Conservation (phyloP, 805 yeast genomes). For the Starmerella cellae region DNA sequence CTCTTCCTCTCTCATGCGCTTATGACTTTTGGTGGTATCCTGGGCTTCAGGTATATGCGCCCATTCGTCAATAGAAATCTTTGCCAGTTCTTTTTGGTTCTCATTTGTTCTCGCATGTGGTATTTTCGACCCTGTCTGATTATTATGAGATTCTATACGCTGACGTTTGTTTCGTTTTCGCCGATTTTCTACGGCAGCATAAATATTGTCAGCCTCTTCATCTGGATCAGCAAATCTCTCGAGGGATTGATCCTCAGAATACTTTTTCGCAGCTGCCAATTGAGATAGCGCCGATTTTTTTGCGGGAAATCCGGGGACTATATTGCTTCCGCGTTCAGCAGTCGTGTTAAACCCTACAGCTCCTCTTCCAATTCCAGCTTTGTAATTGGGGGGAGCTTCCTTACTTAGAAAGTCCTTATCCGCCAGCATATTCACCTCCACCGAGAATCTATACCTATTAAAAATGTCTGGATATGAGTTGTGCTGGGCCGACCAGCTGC, state of each 20-base stretch:
- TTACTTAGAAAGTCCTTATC: constrained; percentile 51
- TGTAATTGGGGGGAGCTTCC: constrained; percentile 78
- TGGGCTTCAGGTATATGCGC: constrained; percentile 70
- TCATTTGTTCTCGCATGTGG: background rate
- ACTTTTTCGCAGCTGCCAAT: background rate
- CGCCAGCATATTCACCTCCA: background rate
- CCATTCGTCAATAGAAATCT: constrained; percentile 65
- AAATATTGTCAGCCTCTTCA: constrained; percentile 11
- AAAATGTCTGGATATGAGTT: no score
- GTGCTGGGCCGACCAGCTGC: no score
- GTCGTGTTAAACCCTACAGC: constrained; percentile 80
- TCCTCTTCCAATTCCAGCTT: constrained; percentile 90
- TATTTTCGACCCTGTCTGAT: background rate
- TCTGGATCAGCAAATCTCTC: constrained; percentile 1
- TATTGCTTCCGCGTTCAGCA: background rate
- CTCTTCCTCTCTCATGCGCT: constrained; percentile 50
- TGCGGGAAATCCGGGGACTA: background rate
- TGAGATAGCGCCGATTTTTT: background rate
- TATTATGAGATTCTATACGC: no score
- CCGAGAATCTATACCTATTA: no score
- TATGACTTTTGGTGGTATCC: constrained; percentile 70
- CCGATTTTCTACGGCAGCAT: constrained; percentile 8
- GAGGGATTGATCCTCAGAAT: background rate
- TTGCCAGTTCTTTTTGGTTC: constrained; percentile 38
- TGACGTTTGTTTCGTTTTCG: background rate